Conservation (phyloP, 305 asterid species). For the Plantago rigida region DNA sequence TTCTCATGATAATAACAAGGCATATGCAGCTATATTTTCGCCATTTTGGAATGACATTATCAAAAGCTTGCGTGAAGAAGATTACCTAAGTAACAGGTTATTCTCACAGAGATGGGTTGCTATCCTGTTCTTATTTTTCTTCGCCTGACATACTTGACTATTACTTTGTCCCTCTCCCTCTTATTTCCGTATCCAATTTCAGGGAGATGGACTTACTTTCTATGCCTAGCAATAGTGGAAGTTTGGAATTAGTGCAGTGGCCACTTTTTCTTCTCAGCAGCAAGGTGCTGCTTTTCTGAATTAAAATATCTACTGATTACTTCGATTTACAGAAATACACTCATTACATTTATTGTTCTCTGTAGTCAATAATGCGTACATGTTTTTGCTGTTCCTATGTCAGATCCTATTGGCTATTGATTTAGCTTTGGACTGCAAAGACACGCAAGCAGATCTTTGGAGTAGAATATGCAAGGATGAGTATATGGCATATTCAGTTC, state of each 20-base stretch:
- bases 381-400: slow-evolving; percentile 20
- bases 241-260: slow-evolving; percentile 88
- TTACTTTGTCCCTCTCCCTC: background rate
- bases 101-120: slow-evolving; percentile 16
- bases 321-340: slow-evolving; percentile 18
- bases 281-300: slow-evolving; percentile 49
- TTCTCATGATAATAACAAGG: slow-evolving; percentile 59
- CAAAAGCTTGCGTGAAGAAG: slow-evolving; percentile 96
- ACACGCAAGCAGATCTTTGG: slow-evolving; percentile 87
- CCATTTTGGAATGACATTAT: slow-evolving; percentile 98
- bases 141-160: slow-evolving; percentile 11
- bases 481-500: slow-evolving; percentile 97
- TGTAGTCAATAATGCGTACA: slow-evolving; percentile 12
- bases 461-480: slow-evolving; percentile 80
- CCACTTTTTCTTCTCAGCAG: slow-evolving; percentile 96
- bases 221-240: slow-evolving; percentile 96
- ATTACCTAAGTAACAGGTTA: slow-evolving; percentile 84
- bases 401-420: slow-evolving; percentile 92
- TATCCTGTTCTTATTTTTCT: slow-evolving; percentile 21
- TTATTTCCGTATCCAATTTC: slow-evolving; percentile 18
- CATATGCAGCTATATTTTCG: slow-evolving; percentile 71
- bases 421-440: slow-evolving; percentile 97
- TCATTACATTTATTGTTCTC: slow-evolving; percentile 5
- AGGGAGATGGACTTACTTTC: slow-evolving; percentile 99
- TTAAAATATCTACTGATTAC: slow-evolving; percentile 15